Percentiles rank a stretch among this genome's conserved stretches.
These are phyloP conservation scores for Hyphopichia wangnamkhiaoensis DNA, from an alignment of 1,139 yeast species.

Conservation along the genomic window DNA sequence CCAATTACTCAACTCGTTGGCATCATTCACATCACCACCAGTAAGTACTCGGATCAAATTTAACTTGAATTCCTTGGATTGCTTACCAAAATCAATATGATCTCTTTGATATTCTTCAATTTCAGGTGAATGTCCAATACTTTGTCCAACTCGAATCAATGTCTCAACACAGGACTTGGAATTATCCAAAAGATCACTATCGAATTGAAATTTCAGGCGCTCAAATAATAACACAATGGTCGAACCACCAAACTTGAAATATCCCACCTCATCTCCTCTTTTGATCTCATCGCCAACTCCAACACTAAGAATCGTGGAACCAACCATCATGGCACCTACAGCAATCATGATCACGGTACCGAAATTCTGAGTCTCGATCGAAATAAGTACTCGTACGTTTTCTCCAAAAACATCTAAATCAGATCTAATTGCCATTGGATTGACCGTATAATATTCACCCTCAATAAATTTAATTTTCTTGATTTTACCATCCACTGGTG, in stretches of 20 bases:
- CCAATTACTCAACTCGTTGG: conserved; percentile 39
- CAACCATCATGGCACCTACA: conserved; percentile 99
- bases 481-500: conserved; percentile 76
- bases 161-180: conserved; percentile 77
- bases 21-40: conserved; percentile 46
- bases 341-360: conserved; percentile 79
- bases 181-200: conserved; percentile 70
- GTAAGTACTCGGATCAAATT: conserved; percentile 63
- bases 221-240: conserved; percentile 66
- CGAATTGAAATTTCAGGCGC: conserved; percentile 50
- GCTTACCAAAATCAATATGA: conserved; percentile 45
- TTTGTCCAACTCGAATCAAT: conserved; percentile 84
- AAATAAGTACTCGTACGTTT: conserved; percentile 75
- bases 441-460: conserved; percentile 94
- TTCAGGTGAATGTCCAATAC: conserved; percentile 73
- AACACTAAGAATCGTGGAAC: conserved; percentile 78
- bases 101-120: conserved; percentile 51
- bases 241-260: conserved; percentile 95
- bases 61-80: conserved; percentile 50
- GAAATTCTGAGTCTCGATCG: conserved; percentile 70
- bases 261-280: conserved; percentile 86
- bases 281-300: conserved; percentile 56
- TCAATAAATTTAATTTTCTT: conserved; percentile 67
- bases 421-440: conserved; percentile 94
- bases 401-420: conserved; percentile 91